phyloP scores from a whole-genome alignment of 140 eudicot species.

The Oenanthe javanica region DNA sequence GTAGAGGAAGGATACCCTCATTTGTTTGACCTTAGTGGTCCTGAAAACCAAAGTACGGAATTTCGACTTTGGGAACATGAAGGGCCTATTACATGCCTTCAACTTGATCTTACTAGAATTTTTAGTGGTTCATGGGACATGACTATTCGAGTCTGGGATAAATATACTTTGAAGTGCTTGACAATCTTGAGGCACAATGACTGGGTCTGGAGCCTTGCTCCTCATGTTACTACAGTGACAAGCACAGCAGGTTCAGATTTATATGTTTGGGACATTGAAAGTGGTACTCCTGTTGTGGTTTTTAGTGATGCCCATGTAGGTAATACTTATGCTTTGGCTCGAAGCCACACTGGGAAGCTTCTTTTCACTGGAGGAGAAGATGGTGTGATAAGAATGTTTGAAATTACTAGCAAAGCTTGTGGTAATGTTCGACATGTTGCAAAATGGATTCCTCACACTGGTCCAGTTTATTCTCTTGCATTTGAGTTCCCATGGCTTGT shows the following conservation, averaged over 20 bases:
- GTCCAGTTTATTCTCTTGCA: conserved; percentile 70
- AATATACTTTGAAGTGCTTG: conserved; percentile 46
- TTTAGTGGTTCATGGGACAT: conserved; percentile 99
- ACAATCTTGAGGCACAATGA: conserved; percentile 64
- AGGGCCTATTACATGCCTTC: conserved; percentile 84
- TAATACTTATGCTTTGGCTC: conserved; percentile 58
- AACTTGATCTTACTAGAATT: conserved; percentile 51
- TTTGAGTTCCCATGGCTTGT: conserved; percentile 98
- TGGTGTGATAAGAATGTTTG: conserved; percentile 81
- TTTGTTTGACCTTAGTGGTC: conserved; percentile 54
- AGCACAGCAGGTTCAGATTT: conserved; percentile 81
- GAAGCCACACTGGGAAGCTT: conserved; percentile 89
- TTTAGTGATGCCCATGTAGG: conserved; percentile 54
- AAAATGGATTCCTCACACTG: conserved; percentile 79
- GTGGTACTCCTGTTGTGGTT: conserved; percentile 32
- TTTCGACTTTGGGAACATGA: conserved; percentile 86
- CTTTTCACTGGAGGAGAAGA: conserved; percentile 90
- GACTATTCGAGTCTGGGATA: conserved; percentile 76
- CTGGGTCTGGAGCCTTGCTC: conserved; percentile 83
- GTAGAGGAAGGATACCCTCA: conserved; percentile 69
- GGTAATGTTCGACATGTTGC: conserved; percentile 38
- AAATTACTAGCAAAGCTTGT: conserved; percentile 26
- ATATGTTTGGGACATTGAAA: conserved; percentile 60
- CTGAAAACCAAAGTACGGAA: conserved; percentile 37
- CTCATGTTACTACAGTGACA: conserved; percentile 60